Base-by-base conservation (phyloP, 140 eudicot species). In the Bidens hawaiensis region DNA sequence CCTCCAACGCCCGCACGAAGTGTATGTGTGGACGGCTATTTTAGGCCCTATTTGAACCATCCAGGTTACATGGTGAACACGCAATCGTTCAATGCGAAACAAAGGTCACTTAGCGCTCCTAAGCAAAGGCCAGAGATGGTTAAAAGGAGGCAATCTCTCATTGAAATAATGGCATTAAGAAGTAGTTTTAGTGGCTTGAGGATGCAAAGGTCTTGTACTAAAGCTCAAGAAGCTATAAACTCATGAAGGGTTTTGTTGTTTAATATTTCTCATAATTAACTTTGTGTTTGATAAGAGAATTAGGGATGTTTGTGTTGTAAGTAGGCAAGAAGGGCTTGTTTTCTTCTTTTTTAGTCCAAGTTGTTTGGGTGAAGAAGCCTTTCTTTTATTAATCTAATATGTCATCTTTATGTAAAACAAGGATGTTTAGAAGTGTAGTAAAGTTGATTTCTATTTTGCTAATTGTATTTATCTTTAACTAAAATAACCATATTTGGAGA, bases 21-120 rank as follows among this genome's bases (percentile, higher is more conserved):
- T 26, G 78, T 83, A 2, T 81, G 89, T 52, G 90, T 89, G 22
- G 95, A 83, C 2, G 64, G 79, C 40, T 78, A 53, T 62, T 85
- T 77, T 31, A 66, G 85, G 75, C 65, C 82, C 1, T 76, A 83
- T 70, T 60, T 74, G 25, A 74, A 81, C 70, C 69, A 59, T 52
- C 97, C 95, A 2, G 79, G 76, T 64, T 90, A 90, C 52, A 90
- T 90, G 97, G 87, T 86, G 6, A 80, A 81, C 64, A 90, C 97
- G 0, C 87, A 79, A 38, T 86, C 97, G 38, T 90, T 86, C 46
- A 71, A 67, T 60, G 95, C 97, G 10, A 90, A 90, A 70, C 34
- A 78, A 46, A 78, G 98, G 78, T 84, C 95, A 6, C 84, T 78
- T 17, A 91, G 98, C 25, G 93, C 89, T 15, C 98, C 98, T 17